Percentiles rank a stretch among this genome's conserved stretches.
Evolutionary conservation across 2,329 filamentous ascomycete genomes (phyloP).

Genomic region (Aschersonia sp.): DNA sequence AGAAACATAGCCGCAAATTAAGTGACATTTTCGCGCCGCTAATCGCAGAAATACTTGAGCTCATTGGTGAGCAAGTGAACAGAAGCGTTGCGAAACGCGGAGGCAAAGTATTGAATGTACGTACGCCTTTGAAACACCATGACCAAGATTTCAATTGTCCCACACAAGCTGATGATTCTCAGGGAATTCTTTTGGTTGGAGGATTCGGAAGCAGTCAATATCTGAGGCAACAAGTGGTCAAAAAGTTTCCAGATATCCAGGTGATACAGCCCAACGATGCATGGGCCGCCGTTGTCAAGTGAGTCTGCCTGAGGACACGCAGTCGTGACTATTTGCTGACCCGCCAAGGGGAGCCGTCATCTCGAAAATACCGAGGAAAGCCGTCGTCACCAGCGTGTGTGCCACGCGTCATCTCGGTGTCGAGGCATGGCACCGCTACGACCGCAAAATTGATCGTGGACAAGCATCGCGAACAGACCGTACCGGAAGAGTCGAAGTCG

Average conservation of each 20-base stretch:
- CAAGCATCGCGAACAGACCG: not conserved
- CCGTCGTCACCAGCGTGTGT: not conserved
- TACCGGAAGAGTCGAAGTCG: not conserved
- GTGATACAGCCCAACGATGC: constrained; percentile 2
- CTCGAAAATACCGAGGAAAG: not conserved
- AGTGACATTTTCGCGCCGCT: constrained; percentile 7
- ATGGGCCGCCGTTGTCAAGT: constrained; percentile 4
- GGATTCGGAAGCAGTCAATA: constrained; percentile 3
- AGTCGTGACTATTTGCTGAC: not conserved
- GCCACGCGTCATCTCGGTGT: constrained; percentile 2
- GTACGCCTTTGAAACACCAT: too few species aligned
- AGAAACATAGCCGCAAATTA: constrained; percentile 1
- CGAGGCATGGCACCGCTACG: rapidly evolving
- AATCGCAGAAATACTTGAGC: constrained; percentile 7
- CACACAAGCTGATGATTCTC: not conserved
- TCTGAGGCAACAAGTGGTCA: not conserved
- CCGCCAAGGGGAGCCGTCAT: not conserved
- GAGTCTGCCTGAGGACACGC: not conserved
- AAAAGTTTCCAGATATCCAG: constrained; percentile 1
- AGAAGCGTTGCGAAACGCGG: not conserved
- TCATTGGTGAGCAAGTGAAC: not conserved
- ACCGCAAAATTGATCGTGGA: not conserved
- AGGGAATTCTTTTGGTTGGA: constrained; percentile 3
- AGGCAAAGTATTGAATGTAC: not conserved
- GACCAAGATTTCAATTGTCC: not conserved